Conservation (phyloP, 2,329 filamentous ascomycete species). For the Meredithiella fracta region DNA sequence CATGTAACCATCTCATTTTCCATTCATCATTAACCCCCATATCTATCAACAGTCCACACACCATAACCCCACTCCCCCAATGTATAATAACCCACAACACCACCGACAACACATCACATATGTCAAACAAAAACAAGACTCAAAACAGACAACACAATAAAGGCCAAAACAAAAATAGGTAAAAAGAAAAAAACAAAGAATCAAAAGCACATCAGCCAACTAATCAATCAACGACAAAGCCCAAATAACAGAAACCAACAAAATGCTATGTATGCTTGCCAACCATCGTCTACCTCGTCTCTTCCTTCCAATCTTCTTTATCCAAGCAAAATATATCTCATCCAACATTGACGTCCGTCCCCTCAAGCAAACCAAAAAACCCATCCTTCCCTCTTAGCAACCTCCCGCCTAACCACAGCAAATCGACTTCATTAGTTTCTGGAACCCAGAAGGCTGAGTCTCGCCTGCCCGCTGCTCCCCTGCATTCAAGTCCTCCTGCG, state of each 20-base stretch:
- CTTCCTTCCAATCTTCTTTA: not conserved
- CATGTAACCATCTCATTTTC: too few relatives aligned
- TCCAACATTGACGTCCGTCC: not conserved
- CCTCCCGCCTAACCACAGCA: constrained; percentile 59
- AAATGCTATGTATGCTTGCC: constrained; percentile 8
- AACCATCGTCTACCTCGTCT: not conserved
- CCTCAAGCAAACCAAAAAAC: not conserved
- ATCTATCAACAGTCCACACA: too few relatives aligned
- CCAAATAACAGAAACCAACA: constrained; percentile 16
- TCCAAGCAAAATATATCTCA: not conserved
- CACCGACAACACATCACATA: not conserved
- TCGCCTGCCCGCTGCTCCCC: constrained; percentile 9
- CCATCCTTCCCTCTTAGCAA: not conserved
- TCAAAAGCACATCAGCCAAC: not conserved
- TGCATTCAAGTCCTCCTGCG: constrained; percentile 36
- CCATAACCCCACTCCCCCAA: too few relatives aligned
- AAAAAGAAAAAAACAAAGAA: constrained; percentile 16
- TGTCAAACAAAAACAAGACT: not conserved
- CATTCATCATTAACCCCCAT: too few relatives aligned
- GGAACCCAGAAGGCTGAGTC: constrained; percentile 51
- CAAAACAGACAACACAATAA: not conserved
- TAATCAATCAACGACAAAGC: constrained; percentile 14
- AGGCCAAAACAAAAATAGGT: constrained; percentile 15
- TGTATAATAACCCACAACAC: not conserved
- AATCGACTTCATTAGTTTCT: constrained; percentile 82